Evolutionary conservation across 1,139 yeast genomes (phyloP), one percentile per base, ranked within the genome.

Genomic region (Scheffersomyces lignicola): DNA sequence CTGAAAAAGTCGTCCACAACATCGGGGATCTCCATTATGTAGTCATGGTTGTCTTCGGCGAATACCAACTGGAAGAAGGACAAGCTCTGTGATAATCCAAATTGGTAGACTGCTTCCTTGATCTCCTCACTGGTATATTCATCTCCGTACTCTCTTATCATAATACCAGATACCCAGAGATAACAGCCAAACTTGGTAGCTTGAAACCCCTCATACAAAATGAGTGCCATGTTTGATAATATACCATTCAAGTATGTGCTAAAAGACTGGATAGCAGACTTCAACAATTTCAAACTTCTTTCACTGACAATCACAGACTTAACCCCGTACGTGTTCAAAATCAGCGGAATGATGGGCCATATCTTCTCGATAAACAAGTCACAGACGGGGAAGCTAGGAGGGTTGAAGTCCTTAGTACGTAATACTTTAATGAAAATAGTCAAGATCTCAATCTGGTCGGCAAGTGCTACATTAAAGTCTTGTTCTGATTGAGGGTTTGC

Each of bases 1-100:
- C 94, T 72, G 71, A 83, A 89, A 54, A 84, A 90, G 64, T 90
- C 97, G 58, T 90, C 96, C 36, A 90, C 68, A 24, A 87, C 72
- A 55, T 88, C 96, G 11, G 92, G 86, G 25, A 73, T 73, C 44
- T 68, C 73, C 35, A 63, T 63, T 38, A 64, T 21, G 21, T 45
- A 47, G 15, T 55, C 56, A 14, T 61, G 60, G 18, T 44, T 41
- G 18, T n/a, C 5, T 24, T 44, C 42, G 29, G 48, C 52, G 24
- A 47, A 44, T 32, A 66, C 54, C 14, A 68, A 47, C 11, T 59
- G 60, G 37, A 71, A 67, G 40, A 77, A 76, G 12, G 54, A 56
- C 9, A 51, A 51, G 35, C 73, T 57, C 50, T 77, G 83, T 26
- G 68, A 59, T 32, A 70, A 45, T 2, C 78, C 76, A 54, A 78